Conservation (phyloP, 1,139 yeast species). For the Scheffersomyces segobiensis region DNA sequence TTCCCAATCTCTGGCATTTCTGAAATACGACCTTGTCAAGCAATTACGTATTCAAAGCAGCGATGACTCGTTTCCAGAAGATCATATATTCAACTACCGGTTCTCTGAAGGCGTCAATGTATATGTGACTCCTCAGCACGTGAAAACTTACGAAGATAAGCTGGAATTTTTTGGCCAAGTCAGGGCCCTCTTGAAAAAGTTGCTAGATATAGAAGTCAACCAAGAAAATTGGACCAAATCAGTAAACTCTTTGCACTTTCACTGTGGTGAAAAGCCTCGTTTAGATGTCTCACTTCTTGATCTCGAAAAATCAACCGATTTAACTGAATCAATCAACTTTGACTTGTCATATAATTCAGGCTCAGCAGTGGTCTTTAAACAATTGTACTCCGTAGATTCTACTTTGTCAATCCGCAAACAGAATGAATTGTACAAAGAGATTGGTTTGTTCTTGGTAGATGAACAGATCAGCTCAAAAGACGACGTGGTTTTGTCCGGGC, state of each 20-base stretch:
- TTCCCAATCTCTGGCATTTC: conserved; percentile 1
- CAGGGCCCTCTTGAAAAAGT: conserved; percentile 13
- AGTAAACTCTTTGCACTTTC: conserved; percentile 21
- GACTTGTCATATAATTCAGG: background rate
- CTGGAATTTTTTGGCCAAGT: conserved; percentile 22
- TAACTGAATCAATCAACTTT: background rate
- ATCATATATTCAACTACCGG: conserved; percentile 25
- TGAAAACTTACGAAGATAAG: conserved; percentile 11
- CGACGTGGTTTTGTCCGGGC: conserved; percentile 37
- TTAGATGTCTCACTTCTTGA: background rate
- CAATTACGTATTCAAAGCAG: conserved; percentile 26
- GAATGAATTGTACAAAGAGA: conserved; percentile 22
- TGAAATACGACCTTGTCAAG: conserved; percentile 8
- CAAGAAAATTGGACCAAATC: conserved; percentile 21
- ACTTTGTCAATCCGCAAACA: background rate
- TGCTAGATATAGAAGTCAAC: conserved; percentile 17
- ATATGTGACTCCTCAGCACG: conserved; percentile 25
- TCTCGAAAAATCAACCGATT: background rate
- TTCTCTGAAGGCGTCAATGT: conserved; percentile 24
- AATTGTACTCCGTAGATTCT: background rate
- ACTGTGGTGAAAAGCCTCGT: conserved; percentile 5
- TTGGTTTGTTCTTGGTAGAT: conserved; percentile 38
- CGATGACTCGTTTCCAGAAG: conserved; percentile 5
- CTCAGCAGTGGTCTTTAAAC: background rate
- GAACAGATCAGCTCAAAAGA: conserved; percentile 25